phyloP scores from a whole-genome alignment of 306 rosid species.

The Trifolium pratense region DNA sequence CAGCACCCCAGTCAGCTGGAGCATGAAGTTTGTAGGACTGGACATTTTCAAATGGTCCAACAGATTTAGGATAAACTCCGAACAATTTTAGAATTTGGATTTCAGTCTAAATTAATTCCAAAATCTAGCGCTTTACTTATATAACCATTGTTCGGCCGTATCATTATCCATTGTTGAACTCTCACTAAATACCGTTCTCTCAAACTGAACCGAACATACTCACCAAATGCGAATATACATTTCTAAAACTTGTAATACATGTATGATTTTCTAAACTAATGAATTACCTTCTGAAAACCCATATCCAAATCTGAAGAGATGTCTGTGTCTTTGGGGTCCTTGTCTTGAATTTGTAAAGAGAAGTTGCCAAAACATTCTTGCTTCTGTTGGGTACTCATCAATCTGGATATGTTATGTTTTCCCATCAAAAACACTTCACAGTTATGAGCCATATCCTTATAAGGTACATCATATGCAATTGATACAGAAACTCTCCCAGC shows the following conservation, averaged over 20 bases:
- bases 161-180: no score
- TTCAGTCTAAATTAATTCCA: no score
- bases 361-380: conserved; percentile 47
- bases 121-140: no score
- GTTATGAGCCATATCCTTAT: conserved; percentile 77
- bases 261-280: neutral
- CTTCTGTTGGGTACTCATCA: conserved; percentile 60
- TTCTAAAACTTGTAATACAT: conserved; percentile 18
- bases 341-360: conserved; percentile 42
- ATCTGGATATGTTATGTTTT: conserved; percentile 74
- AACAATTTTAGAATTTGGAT: no score
- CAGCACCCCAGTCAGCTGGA: no score
- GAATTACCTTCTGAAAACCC: conserved; percentile 55
- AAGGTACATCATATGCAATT: conserved; percentile 57
- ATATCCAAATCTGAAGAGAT: conserved; percentile 26
- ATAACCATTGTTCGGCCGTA: no score
- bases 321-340: conserved; percentile 41
- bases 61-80: no score
- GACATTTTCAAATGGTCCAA: no score
- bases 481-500: conserved; percentile 66
- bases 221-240: neutral
- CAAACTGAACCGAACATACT: neutral
- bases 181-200: no score
- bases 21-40: no score
- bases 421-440: conserved; percentile 78